These are phyloP conservation scores for Cephaloascus albidus DNA, from an alignment of 805 yeast species.

Conservation along the genomic window DNA sequence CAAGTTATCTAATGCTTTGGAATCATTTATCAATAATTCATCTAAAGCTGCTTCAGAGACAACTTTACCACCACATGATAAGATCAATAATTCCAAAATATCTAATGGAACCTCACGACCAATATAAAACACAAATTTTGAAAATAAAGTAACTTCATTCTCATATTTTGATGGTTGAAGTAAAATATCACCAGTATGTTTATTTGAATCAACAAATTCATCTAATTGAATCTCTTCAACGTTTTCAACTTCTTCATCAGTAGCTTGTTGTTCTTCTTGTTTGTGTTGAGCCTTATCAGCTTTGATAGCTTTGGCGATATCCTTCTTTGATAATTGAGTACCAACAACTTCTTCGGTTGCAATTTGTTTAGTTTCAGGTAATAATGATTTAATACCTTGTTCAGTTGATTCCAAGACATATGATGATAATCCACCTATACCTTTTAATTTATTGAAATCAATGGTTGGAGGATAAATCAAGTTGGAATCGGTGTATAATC, in stretches of 20 bases:
- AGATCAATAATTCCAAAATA: conserved; percentile 75
- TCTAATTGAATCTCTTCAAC: conserved; percentile 42
- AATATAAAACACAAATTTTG: conserved; percentile 70
- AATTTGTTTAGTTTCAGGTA: conserved; percentile 19
- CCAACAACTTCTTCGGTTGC: conserved; percentile 17
- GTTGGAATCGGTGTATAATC: conserved; percentile 76
- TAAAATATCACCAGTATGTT: conserved; percentile 60
- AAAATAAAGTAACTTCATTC: conserved; percentile 60
- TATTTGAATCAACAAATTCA: conserved; percentile 55
- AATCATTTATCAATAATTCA: conserved; percentile 46
- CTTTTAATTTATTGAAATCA: conserved; percentile 62
- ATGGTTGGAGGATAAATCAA: conserved; percentile 88
- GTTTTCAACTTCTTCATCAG: conserved; percentile 23
- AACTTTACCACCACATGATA: conserved; percentile 79
- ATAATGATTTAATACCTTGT: conserved; percentile 21
- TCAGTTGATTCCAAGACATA: conserved; percentile 59
- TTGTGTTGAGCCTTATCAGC: conserved; percentile 39
- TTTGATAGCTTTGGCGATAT: conserved; percentile 40
- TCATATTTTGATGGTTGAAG: conserved; percentile 59
- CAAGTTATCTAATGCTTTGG: conserved; percentile 33
- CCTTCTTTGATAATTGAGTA: conserved; percentile 26
- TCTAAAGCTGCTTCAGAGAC: conserved; percentile 85
- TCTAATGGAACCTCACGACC: conserved; percentile 97
- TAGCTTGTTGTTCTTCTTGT: conserved; percentile 24
- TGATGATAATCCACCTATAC: conserved; percentile 83